These are phyloP conservation scores for Mikania micrantha DNA, from an alignment of 129 eudicot genomes.

Conservation along the genomic window DNA sequence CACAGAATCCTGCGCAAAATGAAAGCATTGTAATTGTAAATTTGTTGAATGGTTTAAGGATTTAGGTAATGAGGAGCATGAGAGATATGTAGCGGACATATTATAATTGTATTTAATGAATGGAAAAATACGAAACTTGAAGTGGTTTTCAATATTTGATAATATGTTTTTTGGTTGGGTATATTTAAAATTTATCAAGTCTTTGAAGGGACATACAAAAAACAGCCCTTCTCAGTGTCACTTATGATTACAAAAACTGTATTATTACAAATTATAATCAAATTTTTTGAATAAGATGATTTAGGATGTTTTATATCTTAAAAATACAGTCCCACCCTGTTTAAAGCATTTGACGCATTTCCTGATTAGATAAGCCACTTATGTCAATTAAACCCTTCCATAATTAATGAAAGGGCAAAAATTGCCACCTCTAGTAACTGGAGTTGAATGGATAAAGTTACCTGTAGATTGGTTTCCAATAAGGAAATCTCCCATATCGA, in stretches of 20 bases:
- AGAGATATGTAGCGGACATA: too few relatives aligned
- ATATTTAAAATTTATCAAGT: not conserved
- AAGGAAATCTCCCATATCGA: conserved; percentile 77
- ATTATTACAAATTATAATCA: not conserved
- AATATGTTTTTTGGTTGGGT: not conserved
- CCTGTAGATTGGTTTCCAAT: conserved; percentile 78
- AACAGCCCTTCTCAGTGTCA: not conserved
- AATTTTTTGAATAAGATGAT: not conserved
- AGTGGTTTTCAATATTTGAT: too few relatives aligned
- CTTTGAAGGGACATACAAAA: not conserved
- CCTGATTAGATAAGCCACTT: not conserved
- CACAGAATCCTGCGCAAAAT: conserved; percentile 54
- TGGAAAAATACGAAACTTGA: too few relatives aligned
- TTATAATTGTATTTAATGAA: too few relatives aligned
- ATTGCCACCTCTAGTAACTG: not conserved
- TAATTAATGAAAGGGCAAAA: not conserved
- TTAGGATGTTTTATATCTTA: not conserved
- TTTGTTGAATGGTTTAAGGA: too few relatives aligned
- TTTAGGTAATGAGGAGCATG: too few relatives aligned
- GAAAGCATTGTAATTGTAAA: too few relatives aligned
- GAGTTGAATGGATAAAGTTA: conserved; percentile 19
- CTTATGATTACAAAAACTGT: not conserved
- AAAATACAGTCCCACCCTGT: not conserved
- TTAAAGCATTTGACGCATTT: not conserved
- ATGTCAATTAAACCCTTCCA: not conserved